Percentiles rank a stretch among this genome's conserved stretches.
These are phyloP conservation scores for Trichoderma endophyticum DNA, from an alignment of 2,329 filamentous ascomycete species.

Conservation along the genomic window DNA sequence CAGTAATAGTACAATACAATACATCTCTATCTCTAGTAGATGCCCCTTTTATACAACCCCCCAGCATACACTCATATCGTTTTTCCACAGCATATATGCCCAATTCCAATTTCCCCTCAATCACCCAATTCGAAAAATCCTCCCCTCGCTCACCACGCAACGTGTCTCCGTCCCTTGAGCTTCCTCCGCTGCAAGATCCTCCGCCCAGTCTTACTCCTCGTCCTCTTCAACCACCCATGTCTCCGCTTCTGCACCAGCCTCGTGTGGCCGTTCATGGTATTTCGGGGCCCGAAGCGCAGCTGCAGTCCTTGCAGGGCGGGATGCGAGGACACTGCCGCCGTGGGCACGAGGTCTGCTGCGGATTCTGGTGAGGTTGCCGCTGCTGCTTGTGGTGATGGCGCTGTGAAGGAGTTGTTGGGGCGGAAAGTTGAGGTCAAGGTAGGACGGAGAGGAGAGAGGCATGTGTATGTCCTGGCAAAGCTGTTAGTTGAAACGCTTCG, in stretches of 20 bases:
- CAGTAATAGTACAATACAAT: constrained; percentile 16
- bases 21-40: constrained; percentile 2
- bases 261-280: constrained; percentile 54
- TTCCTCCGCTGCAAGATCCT: constrained; percentile 52
- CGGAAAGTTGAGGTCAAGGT: constrained; percentile 38
- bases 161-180: constrained; percentile 49
- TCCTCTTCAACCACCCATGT: constrained; percentile 54
- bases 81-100: neutral
- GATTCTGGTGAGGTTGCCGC: constrained; percentile 21
- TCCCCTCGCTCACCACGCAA: constrained; percentile 31
- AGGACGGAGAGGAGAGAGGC: constrained; percentile 50
- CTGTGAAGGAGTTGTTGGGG: constrained; percentile 30
- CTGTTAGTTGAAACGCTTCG: neutral
- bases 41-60: neutral
- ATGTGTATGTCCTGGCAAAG: constrained; percentile 43
- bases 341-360: constrained; percentile 45
- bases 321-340: constrained; percentile 47
- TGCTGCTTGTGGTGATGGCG: constrained; percentile 6
- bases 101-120: neutral
- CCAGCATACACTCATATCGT: neutral
- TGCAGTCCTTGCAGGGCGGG: constrained; percentile 51
- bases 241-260: constrained; percentile 58
- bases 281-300: constrained; percentile 57
- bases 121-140: neutral
- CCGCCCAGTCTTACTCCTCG: constrained; percentile 49